Percentiles rank a stretch among this genome's conserved stretches.
phyloP scores from a whole-genome alignment of 306 rosid species.

The Prunus padus region DNA sequence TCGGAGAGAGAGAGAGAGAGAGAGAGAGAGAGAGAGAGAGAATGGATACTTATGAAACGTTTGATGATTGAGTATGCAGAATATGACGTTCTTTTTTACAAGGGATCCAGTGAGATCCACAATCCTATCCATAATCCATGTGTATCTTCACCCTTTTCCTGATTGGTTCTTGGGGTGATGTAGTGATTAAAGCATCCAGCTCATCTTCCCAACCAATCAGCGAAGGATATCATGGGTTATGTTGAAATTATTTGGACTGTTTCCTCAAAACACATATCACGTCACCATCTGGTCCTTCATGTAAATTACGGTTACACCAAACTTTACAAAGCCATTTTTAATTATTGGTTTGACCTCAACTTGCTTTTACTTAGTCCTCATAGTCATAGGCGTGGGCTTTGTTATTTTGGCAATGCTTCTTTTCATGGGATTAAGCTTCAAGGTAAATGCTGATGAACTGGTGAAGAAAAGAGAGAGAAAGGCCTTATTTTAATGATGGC shows the following conservation, averaged over 20 bases:
- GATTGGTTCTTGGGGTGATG: constrained; percentile 16
- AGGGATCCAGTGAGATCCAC: constrained; percentile 5
- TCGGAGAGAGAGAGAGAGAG: neutral
- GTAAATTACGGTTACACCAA: neutral
- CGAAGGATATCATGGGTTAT: neutral
- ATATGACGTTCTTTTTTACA: neutral
- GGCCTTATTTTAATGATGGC: too few species aligned
- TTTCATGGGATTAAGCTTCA: too few species aligned
- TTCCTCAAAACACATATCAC: neutral
- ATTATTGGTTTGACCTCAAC: neutral
- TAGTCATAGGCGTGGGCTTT: too few species aligned
- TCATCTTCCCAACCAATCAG: constrained; percentile 1
- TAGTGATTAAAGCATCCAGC: constrained; percentile 8
- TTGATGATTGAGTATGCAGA: neutral
- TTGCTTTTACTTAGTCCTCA: neutral
- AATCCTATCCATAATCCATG: constrained; percentile 13
- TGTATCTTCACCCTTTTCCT: constrained; percentile 5
- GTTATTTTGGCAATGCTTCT: too few species aligned
- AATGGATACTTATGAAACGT: neutral
- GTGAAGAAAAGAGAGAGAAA: too few species aligned
- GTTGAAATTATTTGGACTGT: neutral
- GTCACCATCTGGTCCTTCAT: neutral
- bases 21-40: neutral
- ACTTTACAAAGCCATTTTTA: too few species aligned
- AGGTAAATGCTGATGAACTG: too few species aligned